Base-by-base conservation (phyloP, 2,329 filamentous ascomycete genomes). In the Macrophomina phaseolina region DNA sequence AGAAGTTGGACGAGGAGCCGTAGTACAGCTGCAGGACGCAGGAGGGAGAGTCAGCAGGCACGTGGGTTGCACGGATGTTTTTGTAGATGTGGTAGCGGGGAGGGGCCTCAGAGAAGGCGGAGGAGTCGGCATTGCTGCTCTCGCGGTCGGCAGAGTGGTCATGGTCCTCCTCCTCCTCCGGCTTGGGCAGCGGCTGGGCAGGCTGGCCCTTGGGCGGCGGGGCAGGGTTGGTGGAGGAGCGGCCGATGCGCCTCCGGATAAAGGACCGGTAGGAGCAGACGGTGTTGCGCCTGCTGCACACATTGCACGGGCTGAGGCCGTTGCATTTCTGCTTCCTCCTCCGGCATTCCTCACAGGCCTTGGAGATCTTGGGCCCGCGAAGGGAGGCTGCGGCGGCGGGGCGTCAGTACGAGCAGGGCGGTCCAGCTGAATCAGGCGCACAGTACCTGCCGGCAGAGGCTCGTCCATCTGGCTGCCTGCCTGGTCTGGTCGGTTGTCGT, bases 281-380 rank as follows among this genome's bases (percentile, higher is more conserved):
- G 11, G 66, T 67, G 18, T 36, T 60, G 42, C 66, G 66, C 34
- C 53, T 49, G 46, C 40, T 56, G 8, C 66, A 67, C 18, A 67
- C 52, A 28, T 64, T 64, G 60, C 66, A 67, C 46, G 66, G 66
- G 36, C 23, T 67, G 52, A 64, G 51, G 45, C 66, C 66, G 66
- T 67, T 64, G 60, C 66, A 67, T 55, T 62, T 64, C 52, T 67
- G 66, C 61, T 67, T 67, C 6, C 66, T 28, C 16, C 60, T 11
- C n/a, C 66, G 58, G 51, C 66, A 67, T 51, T 64, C 58, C 45
- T 67, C 66, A 52, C 66, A 67, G 30, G 66, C 66, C 52, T 67
- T 67, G 40, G 66, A 62, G 49, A 67, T 67, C 49, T 67, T 67
- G 56, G 65, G 65, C 32, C 65, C 65, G 34, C 65, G 65, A 23